A percentile compares a stretch with the other conserved stretches of the same genome.
phyloP scores from a whole-genome alignment of 2,329 filamentous ascomycete genomes.

The Nakataea oryzae region DNA sequence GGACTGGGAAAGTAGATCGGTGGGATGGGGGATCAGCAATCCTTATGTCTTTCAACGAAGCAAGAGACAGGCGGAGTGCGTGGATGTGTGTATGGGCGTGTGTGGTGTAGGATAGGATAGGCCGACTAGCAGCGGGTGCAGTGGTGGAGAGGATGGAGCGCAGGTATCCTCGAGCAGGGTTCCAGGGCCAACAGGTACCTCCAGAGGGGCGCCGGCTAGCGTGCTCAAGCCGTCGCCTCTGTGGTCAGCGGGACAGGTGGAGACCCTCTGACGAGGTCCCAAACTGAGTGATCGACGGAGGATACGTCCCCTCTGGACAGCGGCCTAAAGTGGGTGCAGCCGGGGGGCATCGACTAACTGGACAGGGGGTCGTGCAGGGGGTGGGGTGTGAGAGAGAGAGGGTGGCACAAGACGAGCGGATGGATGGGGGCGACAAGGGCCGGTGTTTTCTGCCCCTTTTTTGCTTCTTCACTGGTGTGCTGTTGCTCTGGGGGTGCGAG shows the following conservation, averaged over 20 bases:
- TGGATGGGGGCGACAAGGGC: slow-evolving; percentile 1
- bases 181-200: background rate
- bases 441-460: background rate
- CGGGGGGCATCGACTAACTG: background rate
- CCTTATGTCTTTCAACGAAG: slow-evolving; percentile 42
- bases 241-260: slow-evolving; percentile 4
- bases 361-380: background rate
- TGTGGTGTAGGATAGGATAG: background rate
- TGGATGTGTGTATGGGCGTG: background rate
- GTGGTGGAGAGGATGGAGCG: background rate
- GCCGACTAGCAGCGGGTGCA: too few species aligned
- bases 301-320: background rate
- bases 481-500: background rate
- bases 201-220: background rate
- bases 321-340: slow-evolving; percentile 1
- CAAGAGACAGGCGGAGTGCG: background rate
- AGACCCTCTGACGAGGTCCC: slow-evolving; percentile 2
- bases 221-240: slow-evolving; percentile 1
- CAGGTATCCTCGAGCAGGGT: background rate
- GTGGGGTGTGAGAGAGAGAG: background rate
- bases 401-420: background rate
- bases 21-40: slow-evolving; percentile 41
- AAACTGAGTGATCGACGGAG: slow-evolving; percentile 2
- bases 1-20: slow-evolving; percentile 22
- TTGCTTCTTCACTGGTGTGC: too few species aligned